Percentiles rank a stretch among this genome's conserved stretches.
Conservation (phyloP, 1,284 basidiomycete genomes). For the Ustilago loliicola region DNA sequence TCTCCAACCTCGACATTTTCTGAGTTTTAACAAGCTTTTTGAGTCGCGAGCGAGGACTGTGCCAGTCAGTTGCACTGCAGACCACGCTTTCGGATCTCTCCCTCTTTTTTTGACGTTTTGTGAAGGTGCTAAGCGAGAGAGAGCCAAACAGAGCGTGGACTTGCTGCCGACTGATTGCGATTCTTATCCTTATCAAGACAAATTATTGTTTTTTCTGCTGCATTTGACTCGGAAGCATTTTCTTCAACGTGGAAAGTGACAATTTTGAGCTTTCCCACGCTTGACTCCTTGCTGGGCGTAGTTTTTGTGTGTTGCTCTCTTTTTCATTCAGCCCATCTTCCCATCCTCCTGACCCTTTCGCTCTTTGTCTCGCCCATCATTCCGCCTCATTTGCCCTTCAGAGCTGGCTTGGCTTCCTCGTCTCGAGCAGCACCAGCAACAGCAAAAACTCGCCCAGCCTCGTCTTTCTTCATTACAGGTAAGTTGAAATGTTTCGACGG, state of each 20-base stretch:
- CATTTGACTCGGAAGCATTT: conserved; percentile 6
- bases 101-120: neutral
- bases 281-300: conserved; percentile 2
- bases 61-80: too few species aligned
- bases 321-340: conserved; percentile 8
- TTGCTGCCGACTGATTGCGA: neutral
- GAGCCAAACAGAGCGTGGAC: conserved; percentile 2
- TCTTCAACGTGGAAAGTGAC: too few species aligned
- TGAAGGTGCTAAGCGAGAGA: conserved; percentile 2
- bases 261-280: conserved; percentile 17
- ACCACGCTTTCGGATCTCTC: conserved; percentile 8
- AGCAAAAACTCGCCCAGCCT: conserved; percentile 2
- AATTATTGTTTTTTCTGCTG: conserved; percentile 7
- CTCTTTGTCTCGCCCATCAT: conserved; percentile 29
- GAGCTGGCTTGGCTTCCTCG: conserved; percentile 37
- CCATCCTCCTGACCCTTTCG: neutral
- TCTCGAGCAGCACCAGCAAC: conserved; percentile 39
- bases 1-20: neutral
- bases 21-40: neutral
- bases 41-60: neutral
- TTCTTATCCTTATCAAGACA: conserved; percentile 9
- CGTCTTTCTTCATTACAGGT: conserved; percentile 28
- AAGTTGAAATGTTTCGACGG: conserved; percentile 19
- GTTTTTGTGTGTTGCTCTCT: neutral
- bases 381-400: conserved; percentile 25